Conservation (phyloP, 371 early-diverging fungal species). For the Entomophthora muscae region DNA sequence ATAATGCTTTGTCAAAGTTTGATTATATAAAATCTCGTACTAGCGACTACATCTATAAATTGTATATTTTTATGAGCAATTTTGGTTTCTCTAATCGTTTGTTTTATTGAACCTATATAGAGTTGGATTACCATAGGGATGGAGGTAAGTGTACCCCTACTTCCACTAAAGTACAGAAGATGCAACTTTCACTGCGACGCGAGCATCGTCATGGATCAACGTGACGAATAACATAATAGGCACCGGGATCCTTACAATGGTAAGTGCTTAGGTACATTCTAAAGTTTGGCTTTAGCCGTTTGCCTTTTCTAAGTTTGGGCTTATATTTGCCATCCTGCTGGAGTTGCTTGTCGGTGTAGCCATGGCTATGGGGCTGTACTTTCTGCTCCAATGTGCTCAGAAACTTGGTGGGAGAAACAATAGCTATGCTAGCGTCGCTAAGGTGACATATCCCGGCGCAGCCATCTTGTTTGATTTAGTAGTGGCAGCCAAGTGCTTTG, state of each 20-base stretch:
- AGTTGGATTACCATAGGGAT: no score
- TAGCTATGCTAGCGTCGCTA: slow-evolving; percentile 76
- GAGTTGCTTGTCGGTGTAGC: slow-evolving; percentile 53
- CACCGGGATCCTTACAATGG: slow-evolving; percentile 92
- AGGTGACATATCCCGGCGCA: slow-evolving; percentile 79
- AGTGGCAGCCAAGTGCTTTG: slow-evolving; percentile 98
- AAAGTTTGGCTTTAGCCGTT: slow-evolving; percentile 29
- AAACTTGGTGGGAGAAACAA: slow-evolving; percentile 52
- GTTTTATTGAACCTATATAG: no score
- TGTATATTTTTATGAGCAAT: no score
- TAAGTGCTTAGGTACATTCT: slow-evolving; percentile 15
- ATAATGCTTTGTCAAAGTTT: no score
- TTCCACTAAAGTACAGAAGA: no score
- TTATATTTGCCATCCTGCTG: slow-evolving; percentile 57
- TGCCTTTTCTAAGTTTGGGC: slow-evolving; percentile 70
- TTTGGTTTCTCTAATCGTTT: no score
- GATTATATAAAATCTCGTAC: no score
- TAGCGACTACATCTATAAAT: no score
- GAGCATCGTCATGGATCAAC: slow-evolving; percentile 30
- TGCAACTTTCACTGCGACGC: slow-evolving; percentile 3
- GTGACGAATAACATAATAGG: slow-evolving; percentile 88
- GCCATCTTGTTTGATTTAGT: slow-evolving; percentile 86
- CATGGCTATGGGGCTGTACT: slow-evolving; percentile 66
- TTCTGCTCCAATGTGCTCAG: slow-evolving; percentile 55
- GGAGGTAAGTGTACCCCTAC: no score